These are phyloP conservation scores for Yamadazyma friedrichii DNA, from an alignment of 1,139 yeast species.

Conservation along the genomic window DNA sequence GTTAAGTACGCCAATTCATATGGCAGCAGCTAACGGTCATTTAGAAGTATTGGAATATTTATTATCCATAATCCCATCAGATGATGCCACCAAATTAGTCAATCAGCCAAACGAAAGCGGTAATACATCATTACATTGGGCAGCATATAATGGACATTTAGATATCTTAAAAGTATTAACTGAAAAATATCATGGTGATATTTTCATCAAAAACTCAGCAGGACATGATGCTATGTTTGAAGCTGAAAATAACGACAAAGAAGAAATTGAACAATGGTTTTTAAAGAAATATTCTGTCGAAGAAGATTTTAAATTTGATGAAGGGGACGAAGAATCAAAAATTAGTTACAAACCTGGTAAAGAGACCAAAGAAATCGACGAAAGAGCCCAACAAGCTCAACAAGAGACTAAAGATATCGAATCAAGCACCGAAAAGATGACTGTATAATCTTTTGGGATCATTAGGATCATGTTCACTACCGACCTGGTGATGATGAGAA, in stretches of 20 bases:
- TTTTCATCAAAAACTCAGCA: conserved; percentile 68
- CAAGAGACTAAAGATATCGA: conserved; percentile 14
- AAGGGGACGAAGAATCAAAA: conserved; percentile 45
- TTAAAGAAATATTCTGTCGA: conserved; percentile 72
- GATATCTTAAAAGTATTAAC: conserved; percentile 68
- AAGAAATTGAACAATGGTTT: conserved; percentile 69
- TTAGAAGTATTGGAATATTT: conserved; percentile 63
- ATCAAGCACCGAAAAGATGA: conserved; percentile 10
- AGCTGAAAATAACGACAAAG: conserved; percentile 73
- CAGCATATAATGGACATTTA: conserved; percentile 82
- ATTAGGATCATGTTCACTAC: no score
- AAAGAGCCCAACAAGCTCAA: conserved; percentile 34
- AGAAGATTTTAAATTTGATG: conserved; percentile 47
- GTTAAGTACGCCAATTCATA: conserved; percentile 77
- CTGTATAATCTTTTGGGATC: conserved; percentile 1
- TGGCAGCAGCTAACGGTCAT: conserved; percentile 96
- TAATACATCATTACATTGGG: conserved; percentile 96
- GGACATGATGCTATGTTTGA: conserved; percentile 86
- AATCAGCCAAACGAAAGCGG: conserved; percentile 72
- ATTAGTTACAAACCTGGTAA: conserved; percentile 48
- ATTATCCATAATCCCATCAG: conserved; percentile 45
- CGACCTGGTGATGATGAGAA: no score
- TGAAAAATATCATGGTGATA: conserved; percentile 76
- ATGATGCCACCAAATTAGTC: conserved; percentile 48
- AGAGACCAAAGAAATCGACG: conserved; percentile 49